Evolutionary conservation across 257 asterid genomes (phyloP), one percentile per base, ranked within the genome.

Genomic region (Buddleja alternifolia): DNA sequence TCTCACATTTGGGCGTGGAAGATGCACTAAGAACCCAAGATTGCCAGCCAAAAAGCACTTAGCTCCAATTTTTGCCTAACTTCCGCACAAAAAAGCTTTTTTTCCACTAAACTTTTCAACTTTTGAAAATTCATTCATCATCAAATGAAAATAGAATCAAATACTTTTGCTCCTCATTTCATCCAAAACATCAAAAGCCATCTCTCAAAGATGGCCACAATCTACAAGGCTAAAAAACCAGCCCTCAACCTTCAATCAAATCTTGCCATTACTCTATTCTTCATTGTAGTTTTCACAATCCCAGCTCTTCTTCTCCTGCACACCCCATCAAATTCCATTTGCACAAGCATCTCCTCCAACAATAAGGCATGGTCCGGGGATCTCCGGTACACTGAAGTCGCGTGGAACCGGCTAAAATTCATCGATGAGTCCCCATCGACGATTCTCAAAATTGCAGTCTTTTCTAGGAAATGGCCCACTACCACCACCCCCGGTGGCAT

Each of bases 381-480:
- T 70, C 97, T 93, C 39, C 88, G 88, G 4, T 36, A 29, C 0
- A 92, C 89, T 5, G 78, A 83, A n/a, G 88, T 93, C 69, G 29
- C 97, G 0, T 93, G 97, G 97, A 93, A 93, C 58, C 85, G 76
- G 63, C 80, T 93, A 3, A 51, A 42, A 1, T 81, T 93, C 65
- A 16, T 44, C 3, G 68, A n/a, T 0, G 23, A 12, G 4, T 77
- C 88, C 0, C 85, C 96, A 2, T 70, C 64, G 8, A 8, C 12
- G 7, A 1, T 71, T 4, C 92, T 88, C 5, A 85, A 61, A 32
- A 85, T 93, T 45, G 97, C 98, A 3, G 98, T 93, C n/a, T 93
- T 90, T 77, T 80, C 98, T 7, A 65, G 96, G 40, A 93, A 93
- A 73, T 93, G 98, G 98, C 98, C 98, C 46, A 83, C 78, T 23